Percentiles rank a stretch among this genome's conserved stretches.
Evolutionary conservation across 108 stramenopile species (phyloP).

Genomic region (Fragilaria crotonensis): DNA sequence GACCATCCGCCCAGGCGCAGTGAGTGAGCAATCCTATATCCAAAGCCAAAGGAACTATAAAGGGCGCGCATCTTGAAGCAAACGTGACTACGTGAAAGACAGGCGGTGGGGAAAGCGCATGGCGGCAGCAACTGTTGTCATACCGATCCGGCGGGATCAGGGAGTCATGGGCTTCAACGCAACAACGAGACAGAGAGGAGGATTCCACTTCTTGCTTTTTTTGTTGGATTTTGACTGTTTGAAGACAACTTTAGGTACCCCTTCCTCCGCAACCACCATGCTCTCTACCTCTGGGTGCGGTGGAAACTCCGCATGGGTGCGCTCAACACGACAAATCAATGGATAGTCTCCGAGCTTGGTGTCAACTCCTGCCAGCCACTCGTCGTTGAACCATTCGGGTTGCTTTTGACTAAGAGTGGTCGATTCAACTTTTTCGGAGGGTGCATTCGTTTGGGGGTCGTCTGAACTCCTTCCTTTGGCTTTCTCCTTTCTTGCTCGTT

Average conservation of each 20-base stretch:
- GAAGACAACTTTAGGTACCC: background rate
- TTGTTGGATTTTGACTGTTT: conserved; percentile 6
- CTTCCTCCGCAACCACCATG: background rate
- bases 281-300: conserved; percentile 20
- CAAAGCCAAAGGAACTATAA: conserved; percentile 46
- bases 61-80: conserved; percentile 22
- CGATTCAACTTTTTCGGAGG: background rate
- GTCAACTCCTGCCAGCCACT: conserved; percentile 27
- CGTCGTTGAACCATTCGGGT: conserved; percentile 28
- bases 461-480: background rate
- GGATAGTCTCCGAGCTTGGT: conserved; percentile 20
- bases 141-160: conserved; percentile 15
- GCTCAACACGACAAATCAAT: conserved; percentile 45
- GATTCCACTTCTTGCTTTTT: conserved; percentile 2
- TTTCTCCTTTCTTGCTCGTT: conserved; percentile 16
- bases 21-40: conserved; percentile 25
- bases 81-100: conserved; percentile 35
- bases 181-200: conserved; percentile 22
- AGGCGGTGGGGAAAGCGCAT: conserved; percentile 14
- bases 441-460: background rate
- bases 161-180: conserved; percentile 31
- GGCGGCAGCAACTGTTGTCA: background rate
- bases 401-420: background rate
- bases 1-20: background rate
- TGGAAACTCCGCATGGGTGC: conserved; percentile 46